Conservation (phyloP, 2,329 filamentous ascomycete genomes). For the Stachybotrys chlorohalonatus region DNA sequence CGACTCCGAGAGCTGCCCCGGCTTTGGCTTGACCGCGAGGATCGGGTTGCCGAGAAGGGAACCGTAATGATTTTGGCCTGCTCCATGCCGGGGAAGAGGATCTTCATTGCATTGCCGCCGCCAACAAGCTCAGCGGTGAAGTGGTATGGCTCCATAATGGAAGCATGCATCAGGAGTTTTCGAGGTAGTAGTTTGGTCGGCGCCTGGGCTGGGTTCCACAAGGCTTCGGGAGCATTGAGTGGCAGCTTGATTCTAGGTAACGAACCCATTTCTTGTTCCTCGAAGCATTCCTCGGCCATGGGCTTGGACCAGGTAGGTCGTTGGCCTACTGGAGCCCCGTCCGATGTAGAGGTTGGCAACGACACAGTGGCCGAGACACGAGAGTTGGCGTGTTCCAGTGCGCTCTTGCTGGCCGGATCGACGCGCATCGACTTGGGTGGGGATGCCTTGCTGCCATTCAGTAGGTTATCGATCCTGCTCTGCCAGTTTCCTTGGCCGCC, state of each 20-base stretch:
- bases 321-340: constrained; percentile 24
- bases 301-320: constrained; percentile 50
- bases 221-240: constrained; percentile 47
- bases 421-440: constrained; percentile 51
- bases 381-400: constrained; percentile 45
- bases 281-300: constrained; percentile 72
- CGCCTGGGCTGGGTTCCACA: constrained; percentile 51
- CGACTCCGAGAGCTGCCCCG: constrained; percentile 13
- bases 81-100: constrained; percentile 32
- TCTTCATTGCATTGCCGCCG: constrained; percentile 25
- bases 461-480: constrained; percentile 70
- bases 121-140: constrained; percentile 22
- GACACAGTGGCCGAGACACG: constrained; percentile 59
- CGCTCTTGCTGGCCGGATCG: constrained; percentile 58
- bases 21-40: constrained; percentile 16
- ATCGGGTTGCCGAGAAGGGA: constrained; percentile 22
- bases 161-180: constrained; percentile 35
- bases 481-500: constrained; percentile 56
- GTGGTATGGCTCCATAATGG: constrained; percentile 23
- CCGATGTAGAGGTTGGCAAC: constrained; percentile 33
- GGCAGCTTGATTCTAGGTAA: constrained; percentile 64
- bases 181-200: constrained; percentile 46
- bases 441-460: constrained; percentile 58
- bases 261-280: constrained; percentile 72
- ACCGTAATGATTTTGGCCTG: constrained; percentile 28